These are phyloP conservation scores for Monosporascus sp. DNA, from an alignment of 2,329 filamentous ascomycete species.

Conservation along the genomic window DNA sequence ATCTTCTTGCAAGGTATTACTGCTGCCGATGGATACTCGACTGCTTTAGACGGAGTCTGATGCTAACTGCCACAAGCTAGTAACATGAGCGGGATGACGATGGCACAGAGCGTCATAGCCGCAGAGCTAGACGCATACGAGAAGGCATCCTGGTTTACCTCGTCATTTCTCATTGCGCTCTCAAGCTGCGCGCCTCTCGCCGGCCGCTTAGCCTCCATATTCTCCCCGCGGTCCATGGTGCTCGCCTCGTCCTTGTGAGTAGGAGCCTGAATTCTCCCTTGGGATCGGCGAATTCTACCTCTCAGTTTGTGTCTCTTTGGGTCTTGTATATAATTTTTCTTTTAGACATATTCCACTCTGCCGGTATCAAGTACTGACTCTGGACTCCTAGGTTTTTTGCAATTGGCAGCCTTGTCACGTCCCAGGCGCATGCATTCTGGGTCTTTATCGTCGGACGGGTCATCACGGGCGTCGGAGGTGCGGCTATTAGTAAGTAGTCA, in stretches of 20 bases:
- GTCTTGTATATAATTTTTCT: background rate
- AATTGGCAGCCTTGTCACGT: slow-evolving; percentile 59
- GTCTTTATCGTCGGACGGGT: slow-evolving; percentile 65
- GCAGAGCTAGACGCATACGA: slow-evolving; percentile 69
- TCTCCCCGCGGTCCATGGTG: slow-evolving; percentile 62
- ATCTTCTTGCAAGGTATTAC: slow-evolving; percentile 54
- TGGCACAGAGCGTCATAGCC: slow-evolving; percentile 72
- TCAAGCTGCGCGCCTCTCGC: slow-evolving; percentile 62
- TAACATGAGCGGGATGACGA: slow-evolving; percentile 78
- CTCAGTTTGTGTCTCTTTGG: too few species aligned
- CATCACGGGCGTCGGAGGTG: slow-evolving; percentile 63
- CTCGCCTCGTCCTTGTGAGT: slow-evolving; percentile 47
- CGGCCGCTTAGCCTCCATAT: slow-evolving; percentile 69
- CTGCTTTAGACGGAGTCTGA: background rate
- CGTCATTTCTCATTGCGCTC: slow-evolving; percentile 61
- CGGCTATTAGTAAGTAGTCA: slow-evolving; percentile 48
- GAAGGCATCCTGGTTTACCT: slow-evolving; percentile 74
- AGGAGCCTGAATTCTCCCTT: slow-evolving; percentile 21
- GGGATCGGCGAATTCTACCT: too few species aligned
- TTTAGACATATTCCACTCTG: too few species aligned
- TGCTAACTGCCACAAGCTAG: slow-evolving; percentile 33
- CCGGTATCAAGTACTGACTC: background rate
- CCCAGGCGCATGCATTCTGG: slow-evolving; percentile 51
- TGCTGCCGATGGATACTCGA: background rate
- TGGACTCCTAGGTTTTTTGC: slow-evolving; percentile 37